These are phyloP conservation scores for Arthrobotrys musiformis DNA, from an alignment of 2,329 filamentous ascomycete genomes.

Conservation along the genomic window DNA sequence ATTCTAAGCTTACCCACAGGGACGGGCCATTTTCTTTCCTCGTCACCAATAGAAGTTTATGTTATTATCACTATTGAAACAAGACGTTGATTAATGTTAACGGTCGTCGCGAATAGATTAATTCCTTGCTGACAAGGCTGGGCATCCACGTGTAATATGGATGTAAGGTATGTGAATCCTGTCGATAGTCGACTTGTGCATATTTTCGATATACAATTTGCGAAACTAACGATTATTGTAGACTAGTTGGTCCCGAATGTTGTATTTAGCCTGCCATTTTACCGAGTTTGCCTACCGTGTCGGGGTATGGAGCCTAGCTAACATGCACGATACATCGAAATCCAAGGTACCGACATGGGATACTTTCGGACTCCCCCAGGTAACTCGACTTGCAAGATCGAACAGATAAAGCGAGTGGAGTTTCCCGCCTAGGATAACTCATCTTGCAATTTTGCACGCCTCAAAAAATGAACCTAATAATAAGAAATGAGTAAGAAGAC, in stretches of 20 bases:
- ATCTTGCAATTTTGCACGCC: neutral
- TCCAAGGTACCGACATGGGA: constrained; percentile 13
- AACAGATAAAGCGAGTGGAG: neutral
- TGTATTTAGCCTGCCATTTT: constrained; percentile 31
- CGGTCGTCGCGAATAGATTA: constrained; percentile 9
- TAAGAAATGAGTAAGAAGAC: neutral
- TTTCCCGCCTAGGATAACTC: neutral
- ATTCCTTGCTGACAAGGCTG: constrained; percentile 15
- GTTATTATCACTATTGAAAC: neutral
- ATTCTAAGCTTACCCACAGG: neutral
- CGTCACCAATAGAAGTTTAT: too few relatives aligned
- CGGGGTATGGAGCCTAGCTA: neutral
- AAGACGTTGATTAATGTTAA: neutral
- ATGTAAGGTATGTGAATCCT: neutral
- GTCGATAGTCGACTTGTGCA: neutral
- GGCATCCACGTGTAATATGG: neutral
- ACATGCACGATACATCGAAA: neutral
- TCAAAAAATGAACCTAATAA: neutral
- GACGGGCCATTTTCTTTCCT: neutral
- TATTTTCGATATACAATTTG: neutral
- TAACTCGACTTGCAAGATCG: neutral
- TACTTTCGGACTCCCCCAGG: too few relatives aligned
- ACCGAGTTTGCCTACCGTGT: neutral
- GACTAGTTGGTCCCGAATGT: constrained; percentile 1
- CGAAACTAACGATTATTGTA: neutral